These are phyloP conservation scores for Phytophthora capsici DNA, from an alignment of 352 stramenopile species.

Conservation along the genomic window DNA sequence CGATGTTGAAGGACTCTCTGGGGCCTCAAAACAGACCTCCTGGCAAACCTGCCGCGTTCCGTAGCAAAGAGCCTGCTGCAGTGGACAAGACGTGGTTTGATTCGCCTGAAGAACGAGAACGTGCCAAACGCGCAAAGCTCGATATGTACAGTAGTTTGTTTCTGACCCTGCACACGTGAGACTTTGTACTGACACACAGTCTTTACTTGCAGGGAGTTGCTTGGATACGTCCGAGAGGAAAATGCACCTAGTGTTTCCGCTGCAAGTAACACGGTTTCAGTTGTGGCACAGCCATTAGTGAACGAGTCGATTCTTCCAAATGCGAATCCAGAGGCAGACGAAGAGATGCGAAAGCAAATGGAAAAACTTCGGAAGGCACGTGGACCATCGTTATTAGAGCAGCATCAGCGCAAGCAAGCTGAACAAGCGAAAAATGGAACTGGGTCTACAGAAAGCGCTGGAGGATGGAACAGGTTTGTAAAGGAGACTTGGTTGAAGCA, in stretches of 20 bases:
- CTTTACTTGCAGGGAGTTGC: constrained; percentile 57
- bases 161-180: background rate
- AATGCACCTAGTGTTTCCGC: constrained; percentile 48
- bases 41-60: constrained; percentile 70
- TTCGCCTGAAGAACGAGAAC: constrained; percentile 80
- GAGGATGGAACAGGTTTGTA: constrained; percentile 71
- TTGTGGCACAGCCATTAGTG: constrained; percentile 29
- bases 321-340: constrained; percentile 69
- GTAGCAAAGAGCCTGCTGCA: constrained; percentile 74
- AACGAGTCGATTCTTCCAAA: constrained; percentile 75
- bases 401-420: constrained; percentile 76
- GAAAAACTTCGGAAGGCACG: constrained; percentile 58
- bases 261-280: constrained; percentile 19
- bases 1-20: constrained; percentile 78
- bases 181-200: constrained; percentile 7
- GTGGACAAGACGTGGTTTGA: constrained; percentile 88
- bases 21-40: constrained; percentile 52
- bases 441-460: constrained; percentile 16
- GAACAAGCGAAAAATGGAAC: constrained; percentile 44
- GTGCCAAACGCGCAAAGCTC: constrained; percentile 77
- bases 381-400: constrained; percentile 78
- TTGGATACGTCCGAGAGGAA: constrained; percentile 82
- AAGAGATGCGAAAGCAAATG: constrained; percentile 77
- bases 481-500: background rate
- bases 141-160: constrained; percentile 62